These are phyloP conservation scores for Sisymbrium altissimum DNA, from an alignment of 345 rosid species.

Conservation along the genomic window DNA sequence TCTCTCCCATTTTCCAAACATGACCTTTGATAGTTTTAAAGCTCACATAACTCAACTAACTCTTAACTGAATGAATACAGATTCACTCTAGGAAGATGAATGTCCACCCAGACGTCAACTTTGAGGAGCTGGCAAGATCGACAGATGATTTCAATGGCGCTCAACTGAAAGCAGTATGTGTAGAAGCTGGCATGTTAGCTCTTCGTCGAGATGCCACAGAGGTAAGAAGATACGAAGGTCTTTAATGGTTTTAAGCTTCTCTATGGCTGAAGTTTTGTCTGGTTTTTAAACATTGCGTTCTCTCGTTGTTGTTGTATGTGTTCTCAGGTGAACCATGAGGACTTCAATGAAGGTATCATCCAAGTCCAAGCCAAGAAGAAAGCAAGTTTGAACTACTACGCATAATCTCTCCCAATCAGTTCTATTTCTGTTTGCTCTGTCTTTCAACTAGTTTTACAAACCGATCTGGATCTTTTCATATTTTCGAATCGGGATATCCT, in stretches of 20 bases:
- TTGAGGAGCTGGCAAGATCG: constrained; percentile 97
- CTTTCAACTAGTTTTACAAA: constrained; percentile 15
- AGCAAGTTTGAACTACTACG: constrained; percentile 94
- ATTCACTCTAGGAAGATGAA: constrained; percentile 99
- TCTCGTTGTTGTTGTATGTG: background rate
- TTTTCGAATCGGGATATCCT: constrained; percentile 17
- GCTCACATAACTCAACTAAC: background rate
- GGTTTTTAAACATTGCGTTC: background rate
- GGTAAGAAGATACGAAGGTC: constrained; percentile 37
- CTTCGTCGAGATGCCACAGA: constrained; percentile 99
- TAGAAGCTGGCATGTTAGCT: constrained; percentile 99
- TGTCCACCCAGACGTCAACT: constrained; percentile 92
- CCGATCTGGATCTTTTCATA: constrained; percentile 9
- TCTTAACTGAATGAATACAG: constrained; percentile 33
- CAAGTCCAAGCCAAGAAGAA: constrained; percentile 99
- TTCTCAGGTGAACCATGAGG: constrained; percentile 90
- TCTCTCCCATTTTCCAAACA: background rate
- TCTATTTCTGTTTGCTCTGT: background rate
- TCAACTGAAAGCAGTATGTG: constrained; percentile 96
- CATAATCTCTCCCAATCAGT: constrained; percentile 32
- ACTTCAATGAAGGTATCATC: constrained; percentile 97
- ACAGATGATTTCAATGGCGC: constrained; percentile 99
- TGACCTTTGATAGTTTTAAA: background rate
- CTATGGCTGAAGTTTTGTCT: constrained; percentile 7
- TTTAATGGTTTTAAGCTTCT: background rate